Evolutionary conservation across 345 rosid species (phyloP).

Genomic region (Linum lewisii): DNA sequence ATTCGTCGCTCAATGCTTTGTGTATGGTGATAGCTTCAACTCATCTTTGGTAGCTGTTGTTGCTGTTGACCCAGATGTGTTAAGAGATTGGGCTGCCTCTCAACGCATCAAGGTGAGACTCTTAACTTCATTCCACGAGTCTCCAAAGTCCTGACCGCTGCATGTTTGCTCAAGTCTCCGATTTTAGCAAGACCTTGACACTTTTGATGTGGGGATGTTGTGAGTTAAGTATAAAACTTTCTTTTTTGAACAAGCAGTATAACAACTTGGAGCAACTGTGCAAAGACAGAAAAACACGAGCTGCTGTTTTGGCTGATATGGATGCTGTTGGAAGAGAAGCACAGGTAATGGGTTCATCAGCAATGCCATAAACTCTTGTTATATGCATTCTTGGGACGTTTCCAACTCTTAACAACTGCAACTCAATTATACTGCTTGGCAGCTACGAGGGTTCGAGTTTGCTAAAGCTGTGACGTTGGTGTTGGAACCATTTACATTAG

Average conservation of each 20-base stretch:
- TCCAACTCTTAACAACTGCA: background rate
- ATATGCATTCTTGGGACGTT: too few species aligned
- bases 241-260: too few species aligned
- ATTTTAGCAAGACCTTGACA: background rate
- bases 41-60: slow-evolving; percentile 80
- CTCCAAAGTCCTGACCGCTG: too few species aligned
- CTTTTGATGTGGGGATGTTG: background rate
- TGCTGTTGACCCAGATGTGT: slow-evolving; percentile 67
- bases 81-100: slow-evolving; percentile 77
- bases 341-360: slow-evolving; percentile 39
- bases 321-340: slow-evolving; percentile 82
- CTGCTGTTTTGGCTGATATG: slow-evolving; percentile 77
- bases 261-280: slow-evolving; percentile 57
- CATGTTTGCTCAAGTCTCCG: background rate
- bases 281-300: slow-evolving; percentile 53
- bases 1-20: slow-evolving; percentile 70
- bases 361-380: background rate
- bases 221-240: slow-evolving; percentile 43
- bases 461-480: slow-evolving; percentile 87
- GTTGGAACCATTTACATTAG: slow-evolving; percentile 64
- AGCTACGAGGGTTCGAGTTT: slow-evolving; percentile 92
- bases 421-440: slow-evolving; percentile 10
- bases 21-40: slow-evolving; percentile 95
- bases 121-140: background rate
- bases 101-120: slow-evolving; percentile 65